Evolutionary conservation across 1,284 basidiomycete genomes (phyloP).

Genomic region (Tylopilus orsonianus): DNA sequence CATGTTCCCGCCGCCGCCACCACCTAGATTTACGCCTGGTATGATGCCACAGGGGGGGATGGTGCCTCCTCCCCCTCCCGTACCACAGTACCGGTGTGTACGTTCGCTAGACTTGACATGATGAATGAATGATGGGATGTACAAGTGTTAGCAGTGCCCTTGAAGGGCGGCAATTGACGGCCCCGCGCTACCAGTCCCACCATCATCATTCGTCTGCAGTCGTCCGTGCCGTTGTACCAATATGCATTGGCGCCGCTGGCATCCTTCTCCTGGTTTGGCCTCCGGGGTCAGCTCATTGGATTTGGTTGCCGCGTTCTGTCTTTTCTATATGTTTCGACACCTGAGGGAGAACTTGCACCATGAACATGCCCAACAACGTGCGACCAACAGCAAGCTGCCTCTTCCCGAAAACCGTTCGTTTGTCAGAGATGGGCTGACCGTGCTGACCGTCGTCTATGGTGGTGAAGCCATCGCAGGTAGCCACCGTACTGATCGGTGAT

Average conservation of each 20-base stretch:
- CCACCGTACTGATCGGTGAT: no score
- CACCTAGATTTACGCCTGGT: constrained; percentile 33
- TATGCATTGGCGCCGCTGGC: constrained; percentile 58
- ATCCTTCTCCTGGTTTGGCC: constrained; percentile 67
- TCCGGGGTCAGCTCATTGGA: constrained; percentile 61
- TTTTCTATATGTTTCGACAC: constrained; percentile 68
- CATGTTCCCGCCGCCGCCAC: constrained; percentile 36
- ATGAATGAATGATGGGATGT: constrained; percentile 6
- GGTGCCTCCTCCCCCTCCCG: constrained; percentile 35
- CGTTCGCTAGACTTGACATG: constrained; percentile 12
- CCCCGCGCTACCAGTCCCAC: no score
- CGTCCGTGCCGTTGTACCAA: constrained; percentile 54
- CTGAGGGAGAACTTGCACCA: constrained; percentile 51
- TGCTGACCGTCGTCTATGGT: constrained; percentile 68
- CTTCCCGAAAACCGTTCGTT: constrained; percentile 54
- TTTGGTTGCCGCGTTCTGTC: constrained; percentile 59
- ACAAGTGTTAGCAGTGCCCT: not conserved
- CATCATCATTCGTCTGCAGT: constrained; percentile 35
- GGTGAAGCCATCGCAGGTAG: constrained; percentile 67
- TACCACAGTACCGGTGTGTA: constrained; percentile 30
- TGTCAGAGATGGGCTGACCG: constrained; percentile 53
- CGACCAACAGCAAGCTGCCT: constrained; percentile 18
- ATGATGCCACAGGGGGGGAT: constrained; percentile 35
- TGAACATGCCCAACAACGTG: constrained; percentile 39
- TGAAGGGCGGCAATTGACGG: not conserved